Percentiles rank a stretch among this genome's conserved stretches.
phyloP scores from a whole-genome alignment of 2,329 filamentous ascomycete genomes.

The Teratosphaeria zuluensis region DNA sequence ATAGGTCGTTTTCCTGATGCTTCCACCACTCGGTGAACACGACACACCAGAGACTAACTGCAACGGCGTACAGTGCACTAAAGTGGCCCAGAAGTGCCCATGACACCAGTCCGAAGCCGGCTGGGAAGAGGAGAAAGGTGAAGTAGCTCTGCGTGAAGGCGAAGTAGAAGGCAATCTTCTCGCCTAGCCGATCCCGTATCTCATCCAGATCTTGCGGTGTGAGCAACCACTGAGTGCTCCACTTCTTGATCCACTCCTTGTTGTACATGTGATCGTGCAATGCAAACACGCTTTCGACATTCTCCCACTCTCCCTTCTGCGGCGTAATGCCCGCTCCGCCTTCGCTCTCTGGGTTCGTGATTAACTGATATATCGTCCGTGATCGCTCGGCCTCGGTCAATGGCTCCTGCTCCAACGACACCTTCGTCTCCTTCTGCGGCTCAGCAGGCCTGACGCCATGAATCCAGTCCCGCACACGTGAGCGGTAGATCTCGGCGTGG shows the following conservation, averaged over 20 bases:
- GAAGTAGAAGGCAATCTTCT: constrained; percentile 83
- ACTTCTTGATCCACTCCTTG: constrained; percentile 45
- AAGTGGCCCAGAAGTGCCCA: constrained; percentile 81
- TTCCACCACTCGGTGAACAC: constrained; percentile 96
- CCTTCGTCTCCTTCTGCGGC: constrained; percentile 61
- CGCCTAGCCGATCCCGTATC: constrained; percentile 41
- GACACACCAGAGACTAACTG: constrained; percentile 76
- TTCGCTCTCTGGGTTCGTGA: constrained; percentile 38
- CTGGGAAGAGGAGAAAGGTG: constrained; percentile 71
- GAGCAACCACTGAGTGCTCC: constrained; percentile 38
- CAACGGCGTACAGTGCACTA: constrained; percentile 68
- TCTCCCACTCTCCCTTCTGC: constrained; percentile 41
- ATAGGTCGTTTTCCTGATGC: constrained; percentile 77
- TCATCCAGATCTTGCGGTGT: constrained; percentile 41
- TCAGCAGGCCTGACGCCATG: constrained; percentile 72
- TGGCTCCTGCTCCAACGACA: constrained; percentile 61
- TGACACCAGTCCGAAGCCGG: constrained; percentile 62
- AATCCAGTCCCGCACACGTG: constrained; percentile 84
- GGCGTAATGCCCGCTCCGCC: constrained; percentile 43
- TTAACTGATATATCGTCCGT: constrained; percentile 74
- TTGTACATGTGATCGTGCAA: constrained; percentile 43
- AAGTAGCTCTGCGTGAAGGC: constrained; percentile 90
- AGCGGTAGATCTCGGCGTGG: constrained; percentile 68
- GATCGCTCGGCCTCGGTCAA: constrained; percentile 82
- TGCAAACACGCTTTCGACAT: constrained; percentile 40